Evolutionary conservation across 2,329 filamentous ascomycete genomes (phyloP).

Genomic region (Diaporthe caulivora): DNA sequence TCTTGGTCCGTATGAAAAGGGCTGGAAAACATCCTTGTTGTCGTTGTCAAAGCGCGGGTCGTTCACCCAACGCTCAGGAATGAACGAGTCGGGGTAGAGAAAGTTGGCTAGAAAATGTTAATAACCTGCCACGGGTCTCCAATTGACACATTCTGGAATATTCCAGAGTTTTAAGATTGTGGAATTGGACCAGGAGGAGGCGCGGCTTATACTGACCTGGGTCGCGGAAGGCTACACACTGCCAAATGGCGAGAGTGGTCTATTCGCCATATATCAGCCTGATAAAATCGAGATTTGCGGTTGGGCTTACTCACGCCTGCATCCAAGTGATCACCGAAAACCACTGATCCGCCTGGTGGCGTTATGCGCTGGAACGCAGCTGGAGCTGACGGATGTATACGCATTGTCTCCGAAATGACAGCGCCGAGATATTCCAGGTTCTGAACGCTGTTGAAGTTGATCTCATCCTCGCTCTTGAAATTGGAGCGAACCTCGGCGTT

Average conservation of each 20-base stretch:
- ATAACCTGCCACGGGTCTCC: too few species aligned
- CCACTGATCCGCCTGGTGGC: conserved; percentile 45
- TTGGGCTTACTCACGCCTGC: conserved; percentile 46
- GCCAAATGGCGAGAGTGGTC: conserved; percentile 57
- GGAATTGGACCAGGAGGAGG: too few species aligned
- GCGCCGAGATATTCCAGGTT: conserved; percentile 48
- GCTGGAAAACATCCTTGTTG: conserved; percentile 54
- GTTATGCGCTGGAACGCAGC: conserved; percentile 42
- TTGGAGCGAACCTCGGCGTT: conserved; percentile 53
- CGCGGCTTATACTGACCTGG: conserved; percentile 38
- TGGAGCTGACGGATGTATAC: conserved; percentile 46
- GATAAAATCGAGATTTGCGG: background rate
- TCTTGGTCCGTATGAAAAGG: conserved; percentile 59
- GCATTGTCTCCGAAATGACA: conserved; percentile 48
- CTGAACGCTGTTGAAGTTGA: conserved; percentile 44
- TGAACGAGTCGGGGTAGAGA: conserved; percentile 55
- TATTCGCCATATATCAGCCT: conserved; percentile 40
- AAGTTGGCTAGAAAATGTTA: conserved; percentile 49
- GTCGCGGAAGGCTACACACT: conserved; percentile 56
- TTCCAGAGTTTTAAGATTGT: too few species aligned
- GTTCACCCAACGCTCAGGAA: conserved; percentile 59
- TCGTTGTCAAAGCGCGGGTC: conserved; percentile 52
- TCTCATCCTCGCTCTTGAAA: conserved; percentile 51
- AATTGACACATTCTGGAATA: too few species aligned
- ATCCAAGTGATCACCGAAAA: conserved; percentile 48